Evolutionary conservation across 139 green algal genomes (phyloP), one percentile per base, ranked within the genome.

Genomic region (Closterium sp.): DNA sequence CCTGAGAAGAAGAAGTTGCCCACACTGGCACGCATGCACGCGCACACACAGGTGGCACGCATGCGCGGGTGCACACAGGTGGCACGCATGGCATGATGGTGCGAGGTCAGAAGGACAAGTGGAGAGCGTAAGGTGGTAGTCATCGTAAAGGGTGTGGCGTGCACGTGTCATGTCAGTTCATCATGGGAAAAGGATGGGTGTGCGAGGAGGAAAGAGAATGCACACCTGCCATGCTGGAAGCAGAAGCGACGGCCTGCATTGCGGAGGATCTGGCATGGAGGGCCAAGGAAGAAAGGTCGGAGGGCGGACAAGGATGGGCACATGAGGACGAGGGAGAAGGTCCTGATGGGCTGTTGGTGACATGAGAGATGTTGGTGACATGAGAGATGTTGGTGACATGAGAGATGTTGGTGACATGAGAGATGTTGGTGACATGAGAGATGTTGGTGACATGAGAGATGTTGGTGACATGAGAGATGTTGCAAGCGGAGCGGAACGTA

Each of bases 1-100:
- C 98, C 98, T 31, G 98, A 98, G 95, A 99, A 99, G 96, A 99
- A 99, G 92, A 99, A 99, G 97, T 99, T 99, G 87, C 98, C 97
- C 22, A 99, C 96, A 70, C 95, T 97, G 92, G 28, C 32, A 93
- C 31, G 70, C 85, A 87, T 87, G 85, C 85, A 32, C 28, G 85
- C 3, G 85, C 85, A 87, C 85, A 87, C 85, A 79, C 62, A 79
- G 10, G 45, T 70, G 45, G 45, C 45, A 70, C 3, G 32, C 32
- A 38, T 38, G 32, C 32, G 3, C 3, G 32, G 32, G 32, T 3
- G 32, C 32, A 38, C 32, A 38, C 32, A 38, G 38, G 38, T 50
- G 38, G 38, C 7, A 11, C 38, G 38, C 38, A 13, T 50, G 38
- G 38, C 38, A 50, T 50, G 38, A 50, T 50, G 38, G 38, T 50